Evolutionary conservation across 225 moss, liverwort and hornwort genomes (phyloP).

Genomic region (Polytrichum formosum): DNA sequence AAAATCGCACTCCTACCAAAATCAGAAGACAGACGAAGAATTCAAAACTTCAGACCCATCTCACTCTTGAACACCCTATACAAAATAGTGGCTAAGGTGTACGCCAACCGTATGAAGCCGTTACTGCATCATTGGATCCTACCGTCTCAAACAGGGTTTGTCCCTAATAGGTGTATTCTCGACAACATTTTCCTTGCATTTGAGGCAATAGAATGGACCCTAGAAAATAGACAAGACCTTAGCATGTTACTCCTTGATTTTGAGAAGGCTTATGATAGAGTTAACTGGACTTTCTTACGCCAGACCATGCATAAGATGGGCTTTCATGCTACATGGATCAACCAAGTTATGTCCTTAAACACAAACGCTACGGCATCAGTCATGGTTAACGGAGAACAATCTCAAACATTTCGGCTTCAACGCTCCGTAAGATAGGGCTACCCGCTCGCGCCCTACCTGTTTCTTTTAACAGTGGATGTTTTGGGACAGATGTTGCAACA

Average conservation of each 20-base stretch:
- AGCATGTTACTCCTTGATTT: neutral
- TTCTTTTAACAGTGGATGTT: neutral
- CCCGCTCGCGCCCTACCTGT: neutral
- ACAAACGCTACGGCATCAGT: neutral
- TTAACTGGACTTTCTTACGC: neutral
- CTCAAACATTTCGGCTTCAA: neutral
- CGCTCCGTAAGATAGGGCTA: neutral
- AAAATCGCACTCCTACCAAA: neutral
- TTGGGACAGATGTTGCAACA: too few relatives aligned
- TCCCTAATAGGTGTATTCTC: too few relatives aligned
- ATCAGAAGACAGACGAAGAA: neutral
- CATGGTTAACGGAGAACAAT: neutral
- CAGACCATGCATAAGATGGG: neutral
- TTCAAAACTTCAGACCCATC: neutral
- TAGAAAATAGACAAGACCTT: neutral
- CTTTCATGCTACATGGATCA: neutral
- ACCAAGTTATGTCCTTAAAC: neutral
- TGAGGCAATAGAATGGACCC: neutral
- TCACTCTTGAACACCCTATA: neutral
- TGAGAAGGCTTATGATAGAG: neutral
- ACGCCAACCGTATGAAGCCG: neutral
- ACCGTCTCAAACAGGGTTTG: too few relatives aligned
- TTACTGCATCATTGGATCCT: too few relatives aligned
- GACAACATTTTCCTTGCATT: too few relatives aligned
- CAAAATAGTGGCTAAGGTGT: neutral